Evolutionary conservation across 2,329 filamentous ascomycete genomes (phyloP).

Genomic region (Phyllosticta citrichinensis): DNA sequence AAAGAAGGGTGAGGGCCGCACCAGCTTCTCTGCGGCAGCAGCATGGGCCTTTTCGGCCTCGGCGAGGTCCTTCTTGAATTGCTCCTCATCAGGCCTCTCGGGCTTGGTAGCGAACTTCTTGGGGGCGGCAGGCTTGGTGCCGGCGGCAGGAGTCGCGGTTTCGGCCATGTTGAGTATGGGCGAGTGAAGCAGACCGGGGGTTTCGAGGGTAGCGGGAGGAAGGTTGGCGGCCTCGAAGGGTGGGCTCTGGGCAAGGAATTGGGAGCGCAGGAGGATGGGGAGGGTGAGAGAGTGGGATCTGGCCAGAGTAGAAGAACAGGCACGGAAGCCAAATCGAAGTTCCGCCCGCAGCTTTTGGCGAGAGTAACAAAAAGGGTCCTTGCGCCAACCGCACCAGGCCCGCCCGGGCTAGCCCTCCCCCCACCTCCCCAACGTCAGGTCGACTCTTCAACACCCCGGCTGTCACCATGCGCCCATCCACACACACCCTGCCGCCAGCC

Average conservation of each 20-base stretch:
- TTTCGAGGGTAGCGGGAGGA: background rate
- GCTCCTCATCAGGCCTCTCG: constrained; percentile 76
- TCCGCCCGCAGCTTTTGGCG: background rate
- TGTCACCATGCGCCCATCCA: background rate
- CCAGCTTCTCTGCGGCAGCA: constrained; percentile 60
- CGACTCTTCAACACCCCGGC: no score
- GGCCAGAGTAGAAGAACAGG: background rate
- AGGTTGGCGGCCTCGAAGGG: background rate
- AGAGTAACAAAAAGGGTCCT: background rate
- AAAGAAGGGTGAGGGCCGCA: constrained; percentile 24
- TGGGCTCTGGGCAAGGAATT: background rate
- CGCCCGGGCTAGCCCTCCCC: background rate
- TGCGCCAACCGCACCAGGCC: background rate
- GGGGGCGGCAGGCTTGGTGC: background rate
- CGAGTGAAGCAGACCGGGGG: background rate
- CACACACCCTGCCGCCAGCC: background rate
- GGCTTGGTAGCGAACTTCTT: constrained; percentile 43
- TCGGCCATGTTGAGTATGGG: constrained; percentile 19
- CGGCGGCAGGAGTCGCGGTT: constrained; percentile 1
- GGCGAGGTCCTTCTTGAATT: constrained; percentile 68
- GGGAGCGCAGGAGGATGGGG: background rate
- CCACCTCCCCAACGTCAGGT: background rate
- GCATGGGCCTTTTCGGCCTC: constrained; percentile 82
- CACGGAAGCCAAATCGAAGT: background rate
- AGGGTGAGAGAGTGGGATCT: background rate